These are phyloP conservation scores for Neonothopanus nambi DNA, from an alignment of 1,284 basidiomycete species.

Conservation along the genomic window DNA sequence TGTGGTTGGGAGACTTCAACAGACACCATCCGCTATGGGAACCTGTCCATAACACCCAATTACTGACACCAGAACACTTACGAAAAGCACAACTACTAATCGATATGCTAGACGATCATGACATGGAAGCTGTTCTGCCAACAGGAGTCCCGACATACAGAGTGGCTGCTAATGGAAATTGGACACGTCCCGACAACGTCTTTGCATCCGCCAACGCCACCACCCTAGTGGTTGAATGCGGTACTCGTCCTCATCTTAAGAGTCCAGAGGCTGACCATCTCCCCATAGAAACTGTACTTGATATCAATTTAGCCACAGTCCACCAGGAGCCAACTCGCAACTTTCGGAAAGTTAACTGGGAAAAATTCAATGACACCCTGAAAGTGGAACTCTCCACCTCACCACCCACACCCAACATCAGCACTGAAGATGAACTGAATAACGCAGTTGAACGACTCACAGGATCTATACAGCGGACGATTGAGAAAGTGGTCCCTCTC, in stretches of 20 bases:
- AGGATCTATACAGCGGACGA: constrained; percentile 18
- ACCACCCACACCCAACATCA: background rate
- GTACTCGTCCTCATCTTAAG: background rate
- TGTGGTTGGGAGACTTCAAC: constrained; percentile 52
- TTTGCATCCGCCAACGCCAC: constrained; percentile 23
- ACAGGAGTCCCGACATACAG: constrained; percentile 29
- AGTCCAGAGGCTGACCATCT: constrained; percentile 7
- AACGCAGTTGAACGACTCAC: constrained; percentile 15
- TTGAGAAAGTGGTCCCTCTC: constrained; percentile 24
- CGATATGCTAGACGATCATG: constrained; percentile 16
- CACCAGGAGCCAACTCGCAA: background rate
- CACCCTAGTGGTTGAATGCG: constrained; percentile 8
- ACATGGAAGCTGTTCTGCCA: constrained; percentile 30
- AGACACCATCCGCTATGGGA: constrained; percentile 51
- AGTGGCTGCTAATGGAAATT: constrained; percentile 25
- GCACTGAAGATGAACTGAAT: constrained; percentile 11
- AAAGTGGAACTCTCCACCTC: background rate
- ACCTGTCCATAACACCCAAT: constrained; percentile 33
- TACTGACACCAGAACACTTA: constrained; percentile 27
- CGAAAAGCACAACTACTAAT: constrained; percentile 18
- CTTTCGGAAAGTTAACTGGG: background rate
- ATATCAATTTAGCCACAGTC: background rate
- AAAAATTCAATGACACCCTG: background rate
- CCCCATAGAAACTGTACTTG: background rate
- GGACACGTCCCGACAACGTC: constrained; percentile 36